Evolutionary conservation across 2,329 filamentous ascomycete genomes (phyloP), one percentile per base, ranked within the genome.

Genomic region (Didymella keratinophila): DNA sequence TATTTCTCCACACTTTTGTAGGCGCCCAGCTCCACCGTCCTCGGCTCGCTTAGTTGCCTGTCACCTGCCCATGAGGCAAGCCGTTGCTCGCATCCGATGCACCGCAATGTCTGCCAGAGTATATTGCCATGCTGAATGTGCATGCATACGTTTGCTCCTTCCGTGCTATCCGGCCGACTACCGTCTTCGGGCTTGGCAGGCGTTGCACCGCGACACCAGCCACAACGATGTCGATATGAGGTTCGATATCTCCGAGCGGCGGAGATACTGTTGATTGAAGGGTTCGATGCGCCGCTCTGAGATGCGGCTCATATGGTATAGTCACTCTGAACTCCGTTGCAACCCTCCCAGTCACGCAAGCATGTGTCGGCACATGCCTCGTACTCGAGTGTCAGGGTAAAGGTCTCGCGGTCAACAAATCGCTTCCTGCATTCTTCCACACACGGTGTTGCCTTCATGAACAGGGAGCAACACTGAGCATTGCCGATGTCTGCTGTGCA

Each of bases 401-500:
- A 63, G 2, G 69, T 72, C 52, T 68, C 64, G n/a, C 71, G 59
- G 39, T 74, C 69, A 14, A 72, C 23, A 47, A 62, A 62, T 11
- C 56, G 21, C 37, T 68, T 68, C 16, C 69, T 57, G 50, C 71
- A 74, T 50, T 70, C 65, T 48, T 72, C 67, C 2, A 71, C 42
- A 32, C 71, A 74, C 0, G 71, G 71, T 21, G 67, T 53, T 9
- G 70, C 71, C n/a, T 59, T 48, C 21, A 68, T 59, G 44, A 67
- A 70, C 7, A 74, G 51, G 3, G 57, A 58, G 48, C 71, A 74
- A 47, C 71, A 74, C 11, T 62, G 32, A 6, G 54, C 55, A 14
- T 60, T 34, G 16, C 71, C 71, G 23, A 74, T 60, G 12, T 71
- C 62, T 27, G 60, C 61, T 6, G 66, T 71, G 52, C 71, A 74